phyloP scores from a whole-genome alignment of 176 grass and related monocot species.

The Triticum timopheevii region DNA sequence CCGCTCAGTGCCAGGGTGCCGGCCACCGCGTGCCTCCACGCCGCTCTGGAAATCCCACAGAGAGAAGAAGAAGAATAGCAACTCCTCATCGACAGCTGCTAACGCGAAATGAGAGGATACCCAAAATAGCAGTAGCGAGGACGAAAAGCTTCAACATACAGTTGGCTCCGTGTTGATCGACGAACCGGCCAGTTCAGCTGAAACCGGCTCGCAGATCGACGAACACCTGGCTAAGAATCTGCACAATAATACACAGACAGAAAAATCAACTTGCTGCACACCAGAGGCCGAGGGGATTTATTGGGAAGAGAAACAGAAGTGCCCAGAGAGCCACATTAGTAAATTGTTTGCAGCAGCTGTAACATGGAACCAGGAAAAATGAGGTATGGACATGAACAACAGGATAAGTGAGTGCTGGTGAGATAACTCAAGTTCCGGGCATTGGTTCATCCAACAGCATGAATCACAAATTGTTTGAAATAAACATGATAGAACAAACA shows the following conservation, averaged over 20 bases:
- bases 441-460: background rate
- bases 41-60: constrained; percentile 25
- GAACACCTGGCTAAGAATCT: background rate
- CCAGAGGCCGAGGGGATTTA: background rate
- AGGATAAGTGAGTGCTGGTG: background rate
- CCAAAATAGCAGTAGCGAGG: background rate
- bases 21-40: constrained; percentile 26
- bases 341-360: background rate
- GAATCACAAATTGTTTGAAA: background rate
- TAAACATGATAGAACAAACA: background rate
- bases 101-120: background rate
- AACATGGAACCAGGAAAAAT: background rate
- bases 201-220: too few relatives aligned
- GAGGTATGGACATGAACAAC: background rate
- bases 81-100: constrained; percentile 3
- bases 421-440: too few relatives aligned
- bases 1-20: background rate
- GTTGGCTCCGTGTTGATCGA: background rate
- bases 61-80: constrained; percentile 31
- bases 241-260: background rate
- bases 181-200: background rate
- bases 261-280: background rate
- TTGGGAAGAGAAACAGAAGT: background rate
- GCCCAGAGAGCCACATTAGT: background rate
- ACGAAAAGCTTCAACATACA: background rate